These are phyloP conservation scores for Daldinia sp. DNA, from an alignment of 2,329 filamentous ascomycete genomes.

Conservation along the genomic window DNA sequence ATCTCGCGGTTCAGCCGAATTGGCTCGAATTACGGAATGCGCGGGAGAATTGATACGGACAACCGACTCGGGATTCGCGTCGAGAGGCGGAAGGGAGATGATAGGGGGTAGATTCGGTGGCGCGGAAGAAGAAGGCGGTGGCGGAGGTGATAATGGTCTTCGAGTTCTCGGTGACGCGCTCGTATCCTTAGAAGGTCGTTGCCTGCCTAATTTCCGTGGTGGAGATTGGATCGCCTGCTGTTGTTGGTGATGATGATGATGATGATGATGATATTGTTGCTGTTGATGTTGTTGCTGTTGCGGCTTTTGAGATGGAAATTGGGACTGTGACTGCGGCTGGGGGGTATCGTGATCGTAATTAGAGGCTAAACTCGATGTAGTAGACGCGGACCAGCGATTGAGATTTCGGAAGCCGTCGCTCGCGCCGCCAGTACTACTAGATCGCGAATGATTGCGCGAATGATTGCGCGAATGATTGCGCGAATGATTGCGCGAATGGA, in stretches of 20 bases:
- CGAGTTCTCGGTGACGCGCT: slow-evolving; percentile 42
- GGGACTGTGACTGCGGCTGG: not conserved
- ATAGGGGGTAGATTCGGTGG: slow-evolving; percentile 58
- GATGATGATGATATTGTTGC: slow-evolving; percentile 23
- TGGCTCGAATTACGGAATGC: slow-evolving; percentile 43
- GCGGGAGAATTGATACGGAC: slow-evolving; percentile 37
- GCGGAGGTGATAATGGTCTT: slow-evolving; percentile 31
- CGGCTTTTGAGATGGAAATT: not conserved
- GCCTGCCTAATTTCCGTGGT: slow-evolving; percentile 48
- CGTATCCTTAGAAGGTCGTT: slow-evolving; percentile 48
- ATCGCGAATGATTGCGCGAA: slow-evolving; percentile 42
- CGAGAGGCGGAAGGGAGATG: slow-evolving; percentile 57
- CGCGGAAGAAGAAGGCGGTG: slow-evolving; percentile 48
- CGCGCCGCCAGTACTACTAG: slow-evolving; percentile 47
- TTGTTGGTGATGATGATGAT: slow-evolving; percentile 34
- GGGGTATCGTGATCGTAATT: slow-evolving; percentile 11
- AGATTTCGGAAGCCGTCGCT: slow-evolving; percentile 62
- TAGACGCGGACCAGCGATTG: slow-evolving; percentile 67
- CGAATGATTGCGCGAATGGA: slow-evolving; percentile 13
- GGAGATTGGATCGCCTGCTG: slow-evolving; percentile 37
- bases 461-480: slow-evolving; percentile 21
- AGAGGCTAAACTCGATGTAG: slow-evolving; percentile 62
- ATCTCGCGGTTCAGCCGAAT: slow-evolving; percentile 45
- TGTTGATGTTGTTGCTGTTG: slow-evolving; percentile 28
- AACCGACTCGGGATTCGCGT: slow-evolving; percentile 45